These are phyloP conservation scores for Exophiala spinifera DNA, from an alignment of 2,329 filamentous ascomycete species.

Conservation along the genomic window DNA sequence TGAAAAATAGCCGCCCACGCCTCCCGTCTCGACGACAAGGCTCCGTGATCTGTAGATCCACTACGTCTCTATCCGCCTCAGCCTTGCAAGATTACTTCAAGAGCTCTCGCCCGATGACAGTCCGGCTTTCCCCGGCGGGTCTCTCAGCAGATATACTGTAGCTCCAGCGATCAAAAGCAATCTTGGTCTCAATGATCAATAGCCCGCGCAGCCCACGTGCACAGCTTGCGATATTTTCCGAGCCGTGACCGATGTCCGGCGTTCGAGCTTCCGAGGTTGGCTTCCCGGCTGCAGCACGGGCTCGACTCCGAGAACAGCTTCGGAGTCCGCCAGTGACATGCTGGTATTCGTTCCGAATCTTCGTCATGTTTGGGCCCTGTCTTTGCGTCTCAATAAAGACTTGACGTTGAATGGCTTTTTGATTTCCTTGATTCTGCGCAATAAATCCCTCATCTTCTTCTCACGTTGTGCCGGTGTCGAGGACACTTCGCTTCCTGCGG, in stretches of 20 bases:
- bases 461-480: slow-evolving; percentile 30
- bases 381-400: slow-evolving; percentile 25
- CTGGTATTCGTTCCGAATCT: background rate
- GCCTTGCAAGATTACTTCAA: too few relatives aligned
- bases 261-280: background rate
- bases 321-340: background rate
- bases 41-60: too few relatives aligned
- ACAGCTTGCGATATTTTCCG: background rate
- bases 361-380: slow-evolving; percentile 11
- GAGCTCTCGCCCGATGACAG: background rate
- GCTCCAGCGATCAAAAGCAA: background rate
- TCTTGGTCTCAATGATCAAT: background rate
- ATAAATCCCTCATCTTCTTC: slow-evolving; percentile 33
- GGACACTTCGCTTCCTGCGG: slow-evolving; percentile 2
- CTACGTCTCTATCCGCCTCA: too few relatives aligned
- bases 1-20: too few relatives aligned
- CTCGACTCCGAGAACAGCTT: background rate
- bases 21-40: too few relatives aligned
- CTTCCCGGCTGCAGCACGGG: too few relatives aligned
- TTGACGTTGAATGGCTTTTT: slow-evolving; percentile 31
- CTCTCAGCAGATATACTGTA: background rate
- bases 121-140: background rate
- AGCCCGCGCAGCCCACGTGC: background rate
- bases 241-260: background rate
- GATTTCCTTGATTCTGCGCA: slow-evolving; percentile 37